phyloP scores from a whole-genome alignment of 306 rosid species.

The Vachellia collinsii region DNA sequence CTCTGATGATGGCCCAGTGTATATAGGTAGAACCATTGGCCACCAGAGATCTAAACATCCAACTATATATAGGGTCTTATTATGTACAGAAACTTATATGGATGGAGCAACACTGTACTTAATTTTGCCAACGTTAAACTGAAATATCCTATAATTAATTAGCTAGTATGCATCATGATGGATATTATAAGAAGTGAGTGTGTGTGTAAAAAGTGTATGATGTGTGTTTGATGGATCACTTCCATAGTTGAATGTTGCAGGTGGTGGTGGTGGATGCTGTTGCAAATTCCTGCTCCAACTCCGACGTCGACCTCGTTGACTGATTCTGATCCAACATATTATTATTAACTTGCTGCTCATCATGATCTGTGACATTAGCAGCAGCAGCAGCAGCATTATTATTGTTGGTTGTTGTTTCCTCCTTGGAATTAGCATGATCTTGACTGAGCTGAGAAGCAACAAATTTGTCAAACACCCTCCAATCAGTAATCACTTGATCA shows the following conservation, averaged over 20 bases:
- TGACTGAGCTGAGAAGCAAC: slow-evolving; percentile 83
- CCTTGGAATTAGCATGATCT: slow-evolving; percentile 49
- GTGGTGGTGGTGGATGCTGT: slow-evolving; percentile 60
- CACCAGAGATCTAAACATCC: not conserved
- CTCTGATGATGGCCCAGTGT: slow-evolving; percentile 23
- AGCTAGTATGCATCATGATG: slow-evolving; percentile 44
- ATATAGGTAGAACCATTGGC: slow-evolving; percentile 17
- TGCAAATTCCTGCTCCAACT: slow-evolving; percentile 54
- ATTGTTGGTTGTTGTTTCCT: slow-evolving; percentile 4
- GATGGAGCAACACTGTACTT: slow-evolving; percentile 27
- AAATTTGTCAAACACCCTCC: slow-evolving; percentile 79
- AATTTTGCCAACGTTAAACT: slow-evolving; percentile 31
- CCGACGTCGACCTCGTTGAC: slow-evolving; percentile 39
- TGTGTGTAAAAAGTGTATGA: not conserved
- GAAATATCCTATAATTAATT: slow-evolving; percentile 52
- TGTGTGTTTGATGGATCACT: slow-evolving; percentile 45
- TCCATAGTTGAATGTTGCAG: slow-evolving; percentile 79
- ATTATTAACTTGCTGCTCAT: too few relatives aligned
- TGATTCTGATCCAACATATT: slow-evolving; percentile 10
- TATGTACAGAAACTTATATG: slow-evolving; percentile 53
- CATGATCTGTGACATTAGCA: slow-evolving; percentile 1
- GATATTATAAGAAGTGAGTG: not conserved
- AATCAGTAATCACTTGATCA: slow-evolving; percentile 63
- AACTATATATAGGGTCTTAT: slow-evolving; percentile 38
- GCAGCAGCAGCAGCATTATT: not conserved